Conservation (phyloP, 2,329 filamentous ascomycete genomes). For the Penicillium sp. region DNA sequence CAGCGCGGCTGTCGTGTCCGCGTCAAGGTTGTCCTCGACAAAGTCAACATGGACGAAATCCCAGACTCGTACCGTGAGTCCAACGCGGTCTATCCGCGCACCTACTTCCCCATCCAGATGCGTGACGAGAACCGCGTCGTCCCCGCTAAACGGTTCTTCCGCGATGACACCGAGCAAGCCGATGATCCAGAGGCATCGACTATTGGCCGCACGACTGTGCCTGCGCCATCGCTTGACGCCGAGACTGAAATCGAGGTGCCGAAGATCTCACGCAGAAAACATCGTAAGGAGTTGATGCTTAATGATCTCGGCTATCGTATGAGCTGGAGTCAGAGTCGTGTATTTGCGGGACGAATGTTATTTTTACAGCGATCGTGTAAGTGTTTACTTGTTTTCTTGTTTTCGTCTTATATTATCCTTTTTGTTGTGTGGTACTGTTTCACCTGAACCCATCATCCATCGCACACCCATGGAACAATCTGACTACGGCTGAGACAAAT, state of each 20-base stretch:
- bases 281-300: slow-evolving; percentile 80
- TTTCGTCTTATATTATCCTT: slow-evolving; percentile 8
- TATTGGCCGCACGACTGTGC: slow-evolving; percentile 54
- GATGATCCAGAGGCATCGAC: slow-evolving; percentile 38
- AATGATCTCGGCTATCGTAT: slow-evolving; percentile 94
- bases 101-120: slow-evolving; percentile 92
- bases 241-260: slow-evolving; percentile 75
- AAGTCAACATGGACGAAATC: slow-evolving; percentile 91
- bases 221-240: slow-evolving; percentile 64
- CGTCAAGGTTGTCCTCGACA: slow-evolving; percentile 89
- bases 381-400: slow-evolving; percentile 42
- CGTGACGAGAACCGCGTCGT: slow-evolving; percentile 72
- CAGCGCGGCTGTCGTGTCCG: slow-evolving; percentile 78
- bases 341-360: slow-evolving; percentile 80
- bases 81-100: slow-evolving; percentile 85
- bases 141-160: slow-evolving; percentile 72
- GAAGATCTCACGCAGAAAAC: slow-evolving; percentile 65
- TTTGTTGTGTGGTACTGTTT: slow-evolving; percentile 13
- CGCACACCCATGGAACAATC: slow-evolving; percentile 1
- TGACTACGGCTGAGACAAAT: background rate
- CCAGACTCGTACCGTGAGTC: slow-evolving; percentile 90
- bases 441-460: background rate
- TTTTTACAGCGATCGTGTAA: slow-evolving; percentile 89
- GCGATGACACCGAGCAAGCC: slow-evolving; percentile 64
- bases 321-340: slow-evolving; percentile 93